These are phyloP conservation scores for Cardamine chenopodiifolia DNA, from an alignment of 345 rosid species.

Conservation along the genomic window DNA sequence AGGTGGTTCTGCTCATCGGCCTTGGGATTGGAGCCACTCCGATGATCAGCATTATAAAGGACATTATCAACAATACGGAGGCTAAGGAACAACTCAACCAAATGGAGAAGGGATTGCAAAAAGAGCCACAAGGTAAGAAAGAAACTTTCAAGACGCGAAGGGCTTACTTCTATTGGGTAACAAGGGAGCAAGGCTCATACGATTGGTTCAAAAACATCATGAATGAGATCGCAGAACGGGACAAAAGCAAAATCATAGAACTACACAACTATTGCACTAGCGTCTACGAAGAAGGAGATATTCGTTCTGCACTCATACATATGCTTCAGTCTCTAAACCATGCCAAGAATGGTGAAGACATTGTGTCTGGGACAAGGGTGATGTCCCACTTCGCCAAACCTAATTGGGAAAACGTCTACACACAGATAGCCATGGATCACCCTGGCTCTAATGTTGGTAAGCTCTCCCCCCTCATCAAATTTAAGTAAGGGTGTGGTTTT, in stretches of 20 bases:
- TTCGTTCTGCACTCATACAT: slow-evolving; percentile 69
- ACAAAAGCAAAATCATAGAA: slow-evolving; percentile 64
- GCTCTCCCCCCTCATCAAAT: slow-evolving; percentile 23
- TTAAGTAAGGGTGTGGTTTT: neutral
- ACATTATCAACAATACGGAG: slow-evolving; percentile 60
- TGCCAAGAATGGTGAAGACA: slow-evolving; percentile 64
- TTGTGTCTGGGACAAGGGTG: slow-evolving; percentile 72
- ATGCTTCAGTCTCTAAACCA: slow-evolving; percentile 73
- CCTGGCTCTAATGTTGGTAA: slow-evolving; percentile 61
- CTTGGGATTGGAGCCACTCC: slow-evolving; percentile 84
- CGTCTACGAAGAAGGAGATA: slow-evolving; percentile 75
- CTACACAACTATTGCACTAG: slow-evolving; percentile 78
- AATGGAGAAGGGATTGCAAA: slow-evolving; percentile 40
- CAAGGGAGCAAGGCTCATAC: slow-evolving; percentile 75
- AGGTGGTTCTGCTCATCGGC: slow-evolving; percentile 67
- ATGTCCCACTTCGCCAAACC: slow-evolving; percentile 77
- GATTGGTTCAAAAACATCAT: slow-evolving; percentile 76
- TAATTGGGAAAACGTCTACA: slow-evolving; percentile 67
- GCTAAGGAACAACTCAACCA: slow-evolving; percentile 46
- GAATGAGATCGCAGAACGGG: slow-evolving; percentile 40
- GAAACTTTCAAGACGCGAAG: slow-evolving; percentile 58
- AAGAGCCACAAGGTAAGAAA: slow-evolving; percentile 31
- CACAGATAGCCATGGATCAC: slow-evolving; percentile 58
- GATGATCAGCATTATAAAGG: slow-evolving; percentile 83
- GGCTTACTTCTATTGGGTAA: slow-evolving; percentile 81